These are phyloP conservation scores for Geotrichum histeridarum DNA, from an alignment of 1,139 yeast genomes.

Conservation along the genomic window DNA sequence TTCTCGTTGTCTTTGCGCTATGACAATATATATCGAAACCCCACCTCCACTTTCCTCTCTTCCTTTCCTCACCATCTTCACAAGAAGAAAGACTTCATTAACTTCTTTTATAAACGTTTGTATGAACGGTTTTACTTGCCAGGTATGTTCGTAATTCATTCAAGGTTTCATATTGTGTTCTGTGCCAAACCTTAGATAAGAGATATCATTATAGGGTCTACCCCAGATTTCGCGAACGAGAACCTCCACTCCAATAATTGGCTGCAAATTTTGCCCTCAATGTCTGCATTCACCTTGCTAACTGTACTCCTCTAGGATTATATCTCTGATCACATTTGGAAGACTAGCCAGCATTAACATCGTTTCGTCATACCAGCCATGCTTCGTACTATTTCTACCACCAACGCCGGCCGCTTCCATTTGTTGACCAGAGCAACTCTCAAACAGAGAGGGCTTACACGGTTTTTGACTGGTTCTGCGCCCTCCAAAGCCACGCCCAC, in stretches of 20 bases:
- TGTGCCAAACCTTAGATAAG: too few relatives aligned
- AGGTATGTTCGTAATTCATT: too few relatives aligned
- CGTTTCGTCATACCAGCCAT: not conserved
- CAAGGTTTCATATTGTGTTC: too few relatives aligned
- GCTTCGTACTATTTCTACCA: slow-evolving; percentile 10
- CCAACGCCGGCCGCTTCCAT: slow-evolving; percentile 3
- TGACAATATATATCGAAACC: too few relatives aligned
- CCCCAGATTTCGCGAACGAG: not conserved
- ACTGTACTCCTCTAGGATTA: slow-evolving; percentile 14
- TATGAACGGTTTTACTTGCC: too few relatives aligned
- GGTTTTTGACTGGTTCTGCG: slow-evolving; percentile 18
- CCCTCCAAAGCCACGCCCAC: slow-evolving; percentile 44
- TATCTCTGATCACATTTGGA: slow-evolving; percentile 47
- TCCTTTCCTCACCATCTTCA: too few relatives aligned
- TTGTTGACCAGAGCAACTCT: slow-evolving; percentile 12
- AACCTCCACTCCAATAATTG: not conserved
- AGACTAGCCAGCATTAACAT: slow-evolving; percentile 39
- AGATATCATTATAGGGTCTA: not conserved
- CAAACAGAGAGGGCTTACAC: slow-evolving; percentile 9
- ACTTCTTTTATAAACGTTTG: too few relatives aligned
- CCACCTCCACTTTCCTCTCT: too few relatives aligned
- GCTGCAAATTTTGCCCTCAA: slow-evolving; percentile 25
- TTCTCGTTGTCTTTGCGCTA: too few relatives aligned
- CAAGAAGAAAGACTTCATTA: too few relatives aligned
- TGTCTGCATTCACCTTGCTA: slow-evolving; percentile 21